These are phyloP conservation scores for Panaeolus papilionaceus DNA, from an alignment of 768 basidiomycete species.

Conservation along the genomic window DNA sequence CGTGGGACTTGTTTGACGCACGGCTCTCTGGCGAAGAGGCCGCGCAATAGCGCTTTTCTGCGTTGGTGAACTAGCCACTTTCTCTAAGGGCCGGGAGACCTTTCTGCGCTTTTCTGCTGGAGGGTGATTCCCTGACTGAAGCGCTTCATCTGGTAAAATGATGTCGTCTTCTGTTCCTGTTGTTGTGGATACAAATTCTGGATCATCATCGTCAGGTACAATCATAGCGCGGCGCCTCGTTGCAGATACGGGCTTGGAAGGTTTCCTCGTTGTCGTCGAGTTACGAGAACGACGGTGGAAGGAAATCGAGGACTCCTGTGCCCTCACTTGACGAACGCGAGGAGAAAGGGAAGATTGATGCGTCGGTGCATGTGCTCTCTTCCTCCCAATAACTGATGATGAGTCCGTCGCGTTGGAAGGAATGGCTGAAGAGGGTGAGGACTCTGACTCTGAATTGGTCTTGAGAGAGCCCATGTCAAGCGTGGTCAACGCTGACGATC, in stretches of 20 bases:
- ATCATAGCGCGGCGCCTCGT: constrained; percentile 2
- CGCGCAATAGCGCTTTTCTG: not conserved
- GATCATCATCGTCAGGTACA: constrained; percentile 18
- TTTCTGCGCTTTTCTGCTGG: constrained; percentile 41
- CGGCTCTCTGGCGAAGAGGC: not conserved
- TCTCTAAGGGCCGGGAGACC: constrained; percentile 28
- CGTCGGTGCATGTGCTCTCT: constrained; percentile 42
- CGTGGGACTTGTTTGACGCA: not conserved
- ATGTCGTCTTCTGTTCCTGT: not conserved
- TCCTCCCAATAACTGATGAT: constrained; percentile 47
- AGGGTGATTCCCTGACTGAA: constrained; percentile 4
- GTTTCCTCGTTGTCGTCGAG: not conserved
- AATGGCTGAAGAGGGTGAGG: constrained; percentile 40
- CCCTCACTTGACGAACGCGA: constrained; percentile 30
- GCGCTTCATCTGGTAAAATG: constrained; percentile 21
- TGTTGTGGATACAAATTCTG: constrained; percentile 15
- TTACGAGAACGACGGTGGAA: not conserved
- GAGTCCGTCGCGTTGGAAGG: constrained; percentile 31
- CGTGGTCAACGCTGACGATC: constrained; percentile 46
- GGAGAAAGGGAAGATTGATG: constrained; percentile 25
- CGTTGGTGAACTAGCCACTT: constrained; percentile 14
- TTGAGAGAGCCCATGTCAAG: constrained; percentile 43
- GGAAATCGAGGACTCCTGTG: not conserved
- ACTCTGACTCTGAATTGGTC: constrained; percentile 50
- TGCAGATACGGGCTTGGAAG: not conserved